Percentiles rank a stretch among this genome's conserved stretches.
phyloP scores from a whole-genome alignment of 257 asterid species.

The Plantago major region DNA sequence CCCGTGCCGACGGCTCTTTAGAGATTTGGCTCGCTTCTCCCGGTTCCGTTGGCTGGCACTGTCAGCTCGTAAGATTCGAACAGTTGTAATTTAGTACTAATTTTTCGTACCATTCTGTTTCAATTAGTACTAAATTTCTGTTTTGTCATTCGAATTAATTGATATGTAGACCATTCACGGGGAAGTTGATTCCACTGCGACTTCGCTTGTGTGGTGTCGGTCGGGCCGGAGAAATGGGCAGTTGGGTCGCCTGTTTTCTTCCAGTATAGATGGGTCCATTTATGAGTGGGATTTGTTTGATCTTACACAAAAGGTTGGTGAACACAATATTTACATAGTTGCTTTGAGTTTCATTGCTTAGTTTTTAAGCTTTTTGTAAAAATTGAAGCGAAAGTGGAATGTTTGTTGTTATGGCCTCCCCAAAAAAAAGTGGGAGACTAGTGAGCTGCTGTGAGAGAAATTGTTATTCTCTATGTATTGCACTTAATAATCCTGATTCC shows the following conservation, averaged over 20 bases:
- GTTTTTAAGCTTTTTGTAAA: too few species aligned
- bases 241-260: conserved; percentile 66
- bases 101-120: neutral
- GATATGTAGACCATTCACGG: conserved; percentile 75
- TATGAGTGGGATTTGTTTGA: conserved; percentile 86
- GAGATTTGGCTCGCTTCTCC: conserved; percentile 99
- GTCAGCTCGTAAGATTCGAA: conserved; percentile 63
- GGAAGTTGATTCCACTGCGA: conserved; percentile 66
- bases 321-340: too few species aligned
- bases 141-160: neutral
- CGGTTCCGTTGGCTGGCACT: conserved; percentile 99
- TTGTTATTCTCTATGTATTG: too few species aligned
- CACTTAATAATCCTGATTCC: too few species aligned
- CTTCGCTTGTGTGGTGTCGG: conserved; percentile 90
- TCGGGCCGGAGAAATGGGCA: conserved; percentile 46
- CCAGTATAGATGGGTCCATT: conserved; percentile 83
- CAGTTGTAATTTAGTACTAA: too few species aligned
- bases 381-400: too few species aligned
- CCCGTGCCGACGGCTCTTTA: conserved; percentile 78
- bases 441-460: too few species aligned
- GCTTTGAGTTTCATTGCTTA: too few species aligned
- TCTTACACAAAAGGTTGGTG: conserved; percentile 67
- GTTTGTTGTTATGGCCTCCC: too few species aligned
- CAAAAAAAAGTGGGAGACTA: too few species aligned
- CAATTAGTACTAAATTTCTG: conserved; percentile 21